Evolutionary conservation across 2,329 filamentous ascomycete species (phyloP), one percentile per base, ranked within the genome.

Genomic region (Aspergillus bombycis): DNA sequence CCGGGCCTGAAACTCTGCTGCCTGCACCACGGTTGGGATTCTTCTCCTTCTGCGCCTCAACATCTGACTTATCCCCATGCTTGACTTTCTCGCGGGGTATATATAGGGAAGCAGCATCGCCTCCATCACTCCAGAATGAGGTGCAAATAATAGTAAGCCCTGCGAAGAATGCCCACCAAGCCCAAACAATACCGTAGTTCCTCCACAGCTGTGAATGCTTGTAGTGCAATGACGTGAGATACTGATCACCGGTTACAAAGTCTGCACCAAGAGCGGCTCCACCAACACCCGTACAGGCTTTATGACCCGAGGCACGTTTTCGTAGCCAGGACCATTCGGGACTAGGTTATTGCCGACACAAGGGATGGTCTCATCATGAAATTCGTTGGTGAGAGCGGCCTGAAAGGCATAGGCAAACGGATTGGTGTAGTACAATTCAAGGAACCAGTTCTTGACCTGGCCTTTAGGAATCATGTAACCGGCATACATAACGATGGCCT

Each of bases 111-210:
- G 7, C 76, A 0, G 82, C 72, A 2, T 38, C 4, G 83, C 75
- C 30, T 83, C 14, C 36, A 38, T 38, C 36, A 38, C 36, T 81
- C 89, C 89, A 91, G 19, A 79, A 77, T 0, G 78, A 77, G 0
- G 88, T 91, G 28, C 81, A 81, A 58, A 84, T 72, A 52, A 91
- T 82, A 0, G 88, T 91, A 4, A 89, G 70, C 4, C 62, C 81
- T 19, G 87, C 84, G 63, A 85, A 90, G 0, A 90, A 72, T 11
- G 74, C 81, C 86, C 88, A 90, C 82, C 83, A 90, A 0, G 83
- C 87, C 82, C 86, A 88, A 50, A 89, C 70, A 57, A 88, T 87
- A 14, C 86, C 86, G 62, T 88, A 84, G 71, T 89, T 88, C 9
- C 86, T 77, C 86, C 86, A 88, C 1, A 88, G 63, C 50, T 88